Conservation (phyloP, 805 yeast species). For the Torulaspora indica region DNA sequence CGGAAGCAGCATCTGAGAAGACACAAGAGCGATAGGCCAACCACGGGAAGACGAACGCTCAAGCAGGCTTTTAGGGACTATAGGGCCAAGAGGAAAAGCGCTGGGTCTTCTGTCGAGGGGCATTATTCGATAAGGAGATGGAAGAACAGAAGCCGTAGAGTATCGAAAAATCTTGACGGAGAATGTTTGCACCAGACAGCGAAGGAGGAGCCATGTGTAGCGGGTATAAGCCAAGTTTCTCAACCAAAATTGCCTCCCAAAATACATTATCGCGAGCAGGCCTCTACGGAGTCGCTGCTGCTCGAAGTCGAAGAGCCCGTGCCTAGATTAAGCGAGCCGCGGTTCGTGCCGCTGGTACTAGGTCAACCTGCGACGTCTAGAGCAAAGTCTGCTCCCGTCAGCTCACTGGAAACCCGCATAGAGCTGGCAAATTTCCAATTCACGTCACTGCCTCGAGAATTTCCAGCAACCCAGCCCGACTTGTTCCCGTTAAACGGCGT, state of each 20-base stretch:
- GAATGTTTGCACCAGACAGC: too few relatives aligned
- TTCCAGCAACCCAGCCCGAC: not conserved
- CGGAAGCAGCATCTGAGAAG: not conserved
- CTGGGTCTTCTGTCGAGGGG: not conserved
- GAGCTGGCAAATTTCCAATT: not conserved
- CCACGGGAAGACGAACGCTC: conserved; percentile 6
- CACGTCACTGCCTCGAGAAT: not conserved
- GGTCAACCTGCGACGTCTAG: not conserved
- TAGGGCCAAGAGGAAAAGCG: not conserved
- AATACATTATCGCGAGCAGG: conserved; percentile 2
- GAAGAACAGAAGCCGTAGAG: conserved; percentile 7
- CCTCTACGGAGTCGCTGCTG: conserved; percentile 2
- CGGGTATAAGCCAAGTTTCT: not conserved
- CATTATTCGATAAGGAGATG: conserved; percentile 13
- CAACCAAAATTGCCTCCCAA: not conserved
- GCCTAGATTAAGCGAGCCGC: not conserved
- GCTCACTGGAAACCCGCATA: not conserved
- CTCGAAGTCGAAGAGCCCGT: not conserved
- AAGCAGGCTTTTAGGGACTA: conserved; percentile 10
- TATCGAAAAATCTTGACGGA: not conserved
- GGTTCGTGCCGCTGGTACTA: not conserved
- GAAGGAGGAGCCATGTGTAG: too few relatives aligned
- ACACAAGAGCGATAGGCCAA: conserved; percentile 3
- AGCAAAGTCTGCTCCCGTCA: not conserved
- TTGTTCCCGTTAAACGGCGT: too few relatives aligned